Evolutionary conservation across 2,329 filamentous ascomycete species (phyloP), one percentile per base, ranked within the genome.

Genomic region (Neofusicoccum cordaticola): DNA sequence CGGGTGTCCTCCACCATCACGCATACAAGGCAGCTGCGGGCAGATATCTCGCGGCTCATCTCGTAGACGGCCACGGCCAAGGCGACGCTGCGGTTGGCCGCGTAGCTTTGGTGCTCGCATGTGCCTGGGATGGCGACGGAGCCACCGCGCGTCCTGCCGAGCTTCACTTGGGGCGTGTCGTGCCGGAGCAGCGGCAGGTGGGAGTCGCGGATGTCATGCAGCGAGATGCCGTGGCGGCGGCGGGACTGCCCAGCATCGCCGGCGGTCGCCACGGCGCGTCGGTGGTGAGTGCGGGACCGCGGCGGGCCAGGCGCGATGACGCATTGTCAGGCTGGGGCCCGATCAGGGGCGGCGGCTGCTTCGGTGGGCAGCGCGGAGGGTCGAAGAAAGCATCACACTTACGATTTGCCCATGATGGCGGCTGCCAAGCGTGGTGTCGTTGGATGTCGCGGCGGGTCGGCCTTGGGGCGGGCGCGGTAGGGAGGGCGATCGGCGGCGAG

Each of bases 351-450:
- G 50, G 39, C 41, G 39, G 39, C 11, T 37, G 27, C 15, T 34
- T 17, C 15, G 35, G 35, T 15, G 15, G 17, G 35, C 37, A 13
- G 27, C 47, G 17, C 11, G 15, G 56, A 22, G 12, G 48, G 27
- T 7, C 11, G 56, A 62, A 51, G 48, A 60, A 66, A 61, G 44
- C 39, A 27, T 44, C 60, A 52, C 64, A 58, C 76, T 78, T 75
- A 78, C 76, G 75, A 77, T 77, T 78, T 78, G 69, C 76, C 76
- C 76, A 78, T 78, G 70, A 41, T 51, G 51, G 48, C 50, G 22
- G 27, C 15, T 60, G 56, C 56, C 56, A 60, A 60, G 56, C 56
- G 56, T 45, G 61, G 50, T 52, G 60, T 51, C 19, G 8, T 35
- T 41, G 17, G 61, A n/a, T 47, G 50, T 53, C 17, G 64, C 47